phyloP scores from a whole-genome alignment of 331 rosid genomes.

The Acacia concinna region DNA sequence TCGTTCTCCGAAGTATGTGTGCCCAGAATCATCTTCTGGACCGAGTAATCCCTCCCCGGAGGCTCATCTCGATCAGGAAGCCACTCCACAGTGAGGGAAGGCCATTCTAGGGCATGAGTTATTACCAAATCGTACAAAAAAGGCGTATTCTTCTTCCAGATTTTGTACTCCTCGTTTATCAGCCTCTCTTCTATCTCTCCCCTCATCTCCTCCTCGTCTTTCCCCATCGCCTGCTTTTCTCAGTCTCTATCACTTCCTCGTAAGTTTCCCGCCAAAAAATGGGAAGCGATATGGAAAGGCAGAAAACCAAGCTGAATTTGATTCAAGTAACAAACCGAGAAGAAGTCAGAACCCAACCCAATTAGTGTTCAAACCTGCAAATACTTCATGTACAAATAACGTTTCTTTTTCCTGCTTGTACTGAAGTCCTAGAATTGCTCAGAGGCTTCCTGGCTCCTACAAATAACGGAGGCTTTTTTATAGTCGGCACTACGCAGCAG shows the following conservation, averaged over 20 bases:
- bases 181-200: conserved; percentile 95
- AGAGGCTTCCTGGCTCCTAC: neutral
- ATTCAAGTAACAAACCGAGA: neutral
- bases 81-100: conserved; percentile 97
- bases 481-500: neutral
- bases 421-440: neutral
- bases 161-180: conserved; percentile 95
- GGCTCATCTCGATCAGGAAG: conserved; percentile 91
- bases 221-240: conserved; percentile 50
- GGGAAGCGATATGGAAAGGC: neutral
- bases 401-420: neutral
- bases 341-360: neutral
- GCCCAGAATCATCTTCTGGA: conserved; percentile 88
- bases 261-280: conserved; percentile 20
- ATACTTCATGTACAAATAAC: no score
- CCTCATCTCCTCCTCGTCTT: conserved; percentile 92
- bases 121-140: conserved; percentile 93
- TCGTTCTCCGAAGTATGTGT: conserved; percentile 96
- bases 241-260: neutral
- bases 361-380: neutral
- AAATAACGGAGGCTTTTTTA: neutral
- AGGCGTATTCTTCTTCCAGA: conserved; percentile 98
- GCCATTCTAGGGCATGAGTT: conserved; percentile 97
- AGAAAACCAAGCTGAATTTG: neutral
- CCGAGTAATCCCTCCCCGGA: conserved; percentile 83